These are phyloP conservation scores for Corymbia calophylla DNA, from an alignment of 441 rosid genomes.

Conservation along the genomic window DNA sequence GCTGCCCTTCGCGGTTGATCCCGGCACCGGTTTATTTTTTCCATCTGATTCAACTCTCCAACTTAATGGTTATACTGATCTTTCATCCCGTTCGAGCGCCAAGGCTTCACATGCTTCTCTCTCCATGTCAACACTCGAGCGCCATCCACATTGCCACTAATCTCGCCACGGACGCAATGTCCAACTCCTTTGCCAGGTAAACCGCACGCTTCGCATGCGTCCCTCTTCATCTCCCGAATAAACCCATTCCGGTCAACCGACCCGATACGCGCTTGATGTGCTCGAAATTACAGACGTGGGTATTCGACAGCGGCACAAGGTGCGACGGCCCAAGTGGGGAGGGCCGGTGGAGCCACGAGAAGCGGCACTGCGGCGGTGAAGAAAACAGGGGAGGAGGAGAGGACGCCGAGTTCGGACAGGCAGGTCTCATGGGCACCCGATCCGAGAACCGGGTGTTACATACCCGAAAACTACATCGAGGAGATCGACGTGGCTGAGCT, in stretches of 20 bases:
- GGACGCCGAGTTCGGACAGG: slow-evolving; percentile 16
- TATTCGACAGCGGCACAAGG: not conserved
- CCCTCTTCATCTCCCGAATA: not conserved
- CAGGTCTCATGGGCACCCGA: slow-evolving; percentile 78
- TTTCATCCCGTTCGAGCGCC: too few species aligned
- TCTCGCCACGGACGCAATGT: not conserved
- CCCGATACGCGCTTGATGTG: not conserved
- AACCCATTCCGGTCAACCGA: not conserved
- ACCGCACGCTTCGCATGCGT: not conserved
- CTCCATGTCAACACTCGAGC: too few species aligned
- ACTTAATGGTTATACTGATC: too few species aligned
- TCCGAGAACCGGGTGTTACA: slow-evolving; percentile 77
- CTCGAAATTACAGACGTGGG: not conserved
- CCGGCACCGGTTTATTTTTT: too few species aligned
- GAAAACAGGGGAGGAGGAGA: slow-evolving; percentile 40
- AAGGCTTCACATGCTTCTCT: too few species aligned
- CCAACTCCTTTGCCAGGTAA: not conserved
- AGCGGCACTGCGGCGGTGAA: slow-evolving; percentile 22
- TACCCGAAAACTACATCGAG: slow-evolving; percentile 52
- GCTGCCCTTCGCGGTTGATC: too few species aligned
- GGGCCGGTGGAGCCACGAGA: not conserved
- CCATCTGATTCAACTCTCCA: too few species aligned
- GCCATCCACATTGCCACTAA: too few species aligned
- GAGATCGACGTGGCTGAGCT: slow-evolving; percentile 69
- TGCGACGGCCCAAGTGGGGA: not conserved